Conservation (phyloP, 2,329 filamentous ascomycete genomes). For the Fusarium miscanthi region DNA sequence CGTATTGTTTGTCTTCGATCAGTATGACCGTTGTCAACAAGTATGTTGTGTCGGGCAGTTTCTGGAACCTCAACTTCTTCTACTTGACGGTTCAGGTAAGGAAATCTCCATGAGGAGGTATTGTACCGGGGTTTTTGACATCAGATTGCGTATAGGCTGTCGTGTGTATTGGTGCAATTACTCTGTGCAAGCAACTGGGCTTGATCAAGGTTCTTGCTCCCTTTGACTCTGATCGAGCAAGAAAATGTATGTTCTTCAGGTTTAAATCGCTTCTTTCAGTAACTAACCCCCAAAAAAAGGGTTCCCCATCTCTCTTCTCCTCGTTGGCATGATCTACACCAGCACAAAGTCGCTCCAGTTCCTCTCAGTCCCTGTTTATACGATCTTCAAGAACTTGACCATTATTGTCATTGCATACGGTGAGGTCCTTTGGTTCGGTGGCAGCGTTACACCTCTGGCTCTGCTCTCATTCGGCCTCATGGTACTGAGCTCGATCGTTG, state of each 20-base stretch:
- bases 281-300: constrained; percentile 62
- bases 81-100: constrained; percentile 91
- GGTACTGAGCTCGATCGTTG: constrained; percentile 93
- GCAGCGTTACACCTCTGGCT: constrained; percentile 86
- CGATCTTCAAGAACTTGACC: constrained; percentile 99
- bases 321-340: constrained; percentile 99
- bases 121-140: constrained; percentile 4
- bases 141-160: constrained; percentile 70
- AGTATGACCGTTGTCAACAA: constrained; percentile 99
- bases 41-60: constrained; percentile 90
- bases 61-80: constrained; percentile 98
- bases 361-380: constrained; percentile 97
- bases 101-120: not conserved
- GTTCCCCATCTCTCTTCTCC: constrained; percentile 95
- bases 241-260: constrained; percentile 76
- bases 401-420: constrained; percentile 99
- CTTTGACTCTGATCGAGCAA: constrained; percentile 89
- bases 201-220: constrained; percentile 83
- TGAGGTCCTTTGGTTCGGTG: constrained; percentile 98
- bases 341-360: constrained; percentile 95
- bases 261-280: not conserved
- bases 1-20: constrained; percentile 96
- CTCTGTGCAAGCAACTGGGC: constrained; percentile 81
- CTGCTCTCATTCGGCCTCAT: constrained; percentile 96
- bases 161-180: constrained; percentile 88